phyloP scores from a whole-genome alignment of 345 rosid genomes.

The Clausena lansium region DNA sequence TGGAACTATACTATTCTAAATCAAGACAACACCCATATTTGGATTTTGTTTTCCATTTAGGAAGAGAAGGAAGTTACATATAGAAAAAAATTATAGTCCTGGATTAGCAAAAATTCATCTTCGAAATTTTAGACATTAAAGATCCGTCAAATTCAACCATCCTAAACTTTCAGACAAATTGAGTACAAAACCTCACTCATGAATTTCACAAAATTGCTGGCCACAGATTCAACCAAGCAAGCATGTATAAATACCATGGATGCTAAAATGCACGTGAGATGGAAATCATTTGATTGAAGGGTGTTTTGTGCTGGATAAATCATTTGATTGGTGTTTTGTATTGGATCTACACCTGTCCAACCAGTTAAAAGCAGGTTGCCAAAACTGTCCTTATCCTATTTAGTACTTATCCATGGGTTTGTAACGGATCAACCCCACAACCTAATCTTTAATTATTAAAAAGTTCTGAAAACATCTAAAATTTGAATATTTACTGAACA shows the following conservation, averaged over 20 bases:
- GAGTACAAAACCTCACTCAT: not conserved
- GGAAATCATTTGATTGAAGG: not conserved
- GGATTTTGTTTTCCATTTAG: not conserved
- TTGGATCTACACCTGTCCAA: not conserved
- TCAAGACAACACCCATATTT: not conserved
- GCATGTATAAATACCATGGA: not conserved
- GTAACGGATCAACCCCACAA: not conserved
- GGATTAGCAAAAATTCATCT: not conserved
- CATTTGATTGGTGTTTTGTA: no score
- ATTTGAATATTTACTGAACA: not conserved
- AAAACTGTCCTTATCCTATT: constrained; percentile 5
- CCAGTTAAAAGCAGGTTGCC: not conserved
- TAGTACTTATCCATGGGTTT: not conserved
- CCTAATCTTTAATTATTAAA: not conserved
- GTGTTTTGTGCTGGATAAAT: not conserved
- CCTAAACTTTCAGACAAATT: not conserved
- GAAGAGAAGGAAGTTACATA: not conserved
- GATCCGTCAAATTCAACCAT: not conserved
- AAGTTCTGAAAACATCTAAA: not conserved
- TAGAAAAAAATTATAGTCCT: not conserved
- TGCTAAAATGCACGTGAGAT: not conserved
- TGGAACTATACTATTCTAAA: not conserved
- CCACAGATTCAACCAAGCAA: not conserved
- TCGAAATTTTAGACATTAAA: not conserved
- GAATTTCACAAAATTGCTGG: not conserved